Base-by-base conservation (phyloP, 2,329 filamentous ascomycete genomes). In the Nemania diffusa region DNA sequence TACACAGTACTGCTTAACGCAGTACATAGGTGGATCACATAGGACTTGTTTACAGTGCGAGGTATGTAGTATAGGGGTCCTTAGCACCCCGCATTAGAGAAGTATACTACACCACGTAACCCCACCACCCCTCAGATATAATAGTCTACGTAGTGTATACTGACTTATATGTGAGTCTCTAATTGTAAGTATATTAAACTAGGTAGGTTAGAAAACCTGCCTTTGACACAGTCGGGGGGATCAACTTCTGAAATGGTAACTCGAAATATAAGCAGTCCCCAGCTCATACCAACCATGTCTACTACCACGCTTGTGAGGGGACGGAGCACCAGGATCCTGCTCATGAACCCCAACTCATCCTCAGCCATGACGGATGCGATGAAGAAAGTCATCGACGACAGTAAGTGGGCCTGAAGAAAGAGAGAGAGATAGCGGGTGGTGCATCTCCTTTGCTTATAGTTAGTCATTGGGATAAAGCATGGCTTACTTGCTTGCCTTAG, bases 281-380 rank as follows among this genome's bases (percentile, higher is more conserved):
- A 51, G 34, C 20, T 26, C 17, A 32, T 8, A 58, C 13, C 60
- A n/a, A 55, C 37, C 11, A 68, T 65, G 65, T 50, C 76, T 9
- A 76, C 74, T 44, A 69, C 70, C 42, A 69, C 69, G 15, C 65
- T 76, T 26, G 69, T 78, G 20, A 74, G 77, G 46, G 73, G 72
- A 42, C 73, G 73, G 66, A 72, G 71, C 27, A 80, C 79, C 69
- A 84, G 78, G 69, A 88, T 94, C 69, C 84, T 95, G 46, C 82
- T 95, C 68, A 84, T 95, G 73, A 95, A 96, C 75, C 92, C 92
- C 37, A 96, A 96, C 80, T 93, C 91, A 2, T 93, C 90, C 0
- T 73, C 81, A 63, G 81, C 84, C 62, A 95, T 95, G 92, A 95
- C 92, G 11, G 81, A 87, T 6, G 87, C 86, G 27, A 83, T 94